Percentiles rank a stretch among this genome's conserved stretches.
Evolutionary conservation across 306 rosid genomes (phyloP).

Genomic region (Pterocarpus santalinus): DNA sequence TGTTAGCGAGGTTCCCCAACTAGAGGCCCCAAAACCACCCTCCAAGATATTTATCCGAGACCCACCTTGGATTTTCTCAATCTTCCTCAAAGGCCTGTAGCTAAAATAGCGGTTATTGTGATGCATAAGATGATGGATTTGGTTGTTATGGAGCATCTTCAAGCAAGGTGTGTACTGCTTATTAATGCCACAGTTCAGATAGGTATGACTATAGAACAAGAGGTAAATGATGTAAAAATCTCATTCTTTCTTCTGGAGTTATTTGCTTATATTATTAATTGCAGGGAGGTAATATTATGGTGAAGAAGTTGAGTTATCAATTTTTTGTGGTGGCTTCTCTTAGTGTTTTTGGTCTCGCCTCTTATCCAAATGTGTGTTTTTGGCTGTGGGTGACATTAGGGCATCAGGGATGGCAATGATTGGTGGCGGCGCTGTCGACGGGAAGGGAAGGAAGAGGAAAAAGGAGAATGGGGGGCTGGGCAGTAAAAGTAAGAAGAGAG

Average conservation of each 20-base stretch:
- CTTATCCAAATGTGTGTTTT: too few species aligned
- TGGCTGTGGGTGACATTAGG: too few species aligned
- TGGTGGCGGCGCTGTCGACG: too few species aligned
- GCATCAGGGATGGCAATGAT: too few species aligned
- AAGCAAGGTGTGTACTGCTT: constrained; percentile 74
- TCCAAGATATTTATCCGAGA: constrained; percentile 64
- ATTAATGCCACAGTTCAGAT: constrained; percentile 84
- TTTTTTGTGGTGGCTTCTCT: background rate
- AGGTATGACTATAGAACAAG: constrained; percentile 83
- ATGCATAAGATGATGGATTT: constrained; percentile 88
- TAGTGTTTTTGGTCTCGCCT: too few species aligned
- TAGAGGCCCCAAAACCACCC: constrained; percentile 48
- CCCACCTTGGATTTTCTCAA: constrained; percentile 79
- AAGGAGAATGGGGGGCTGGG: too few species aligned
- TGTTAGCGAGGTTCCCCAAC: constrained; percentile 46
- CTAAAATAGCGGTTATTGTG: constrained; percentile 80
- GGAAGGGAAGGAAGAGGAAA: too few species aligned
- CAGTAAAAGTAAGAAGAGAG: too few species aligned
- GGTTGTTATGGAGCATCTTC: constrained; percentile 64
- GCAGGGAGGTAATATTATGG: background rate
- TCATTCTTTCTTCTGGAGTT: background rate
- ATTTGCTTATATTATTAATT: background rate
- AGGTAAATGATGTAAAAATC: constrained; percentile 58
- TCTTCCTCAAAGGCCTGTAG: constrained; percentile 68
- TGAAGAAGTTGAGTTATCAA: background rate